Base-by-base conservation (phyloP, 2,329 filamentous ascomycete species). In the Talaromyces sp. region DNA sequence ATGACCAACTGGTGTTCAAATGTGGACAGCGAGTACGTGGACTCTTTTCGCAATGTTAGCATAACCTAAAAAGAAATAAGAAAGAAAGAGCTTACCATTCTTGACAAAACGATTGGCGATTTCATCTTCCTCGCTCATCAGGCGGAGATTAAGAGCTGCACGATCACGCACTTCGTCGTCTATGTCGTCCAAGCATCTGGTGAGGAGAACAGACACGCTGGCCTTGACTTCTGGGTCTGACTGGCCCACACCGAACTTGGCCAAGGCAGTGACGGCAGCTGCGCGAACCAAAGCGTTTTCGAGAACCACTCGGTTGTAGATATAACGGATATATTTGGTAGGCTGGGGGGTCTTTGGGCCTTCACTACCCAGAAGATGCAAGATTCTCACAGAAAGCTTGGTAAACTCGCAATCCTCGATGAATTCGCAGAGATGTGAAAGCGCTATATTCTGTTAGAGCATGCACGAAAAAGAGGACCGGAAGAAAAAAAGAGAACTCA, bases 321-420 rank as follows among this genome's bases (percentile, higher is more conserved):
- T 99, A 78, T 98, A 99, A 62, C 95, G 91, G 69, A 99, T 96
- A 76, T 97, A 99, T 83, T 99, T 98, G 61, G 95, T 98, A 0
- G 95, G 95, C 70, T 97, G 91, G 16, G 91, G 88, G 3, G 94
- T 97, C 81, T 95, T 96, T 65, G 95, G 95, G 0, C 95, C 95
- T 79, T 99, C 95, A 31, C 94, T 84, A 70, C 95, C 95, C 51
- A 99, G 88, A 23, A 99, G 85, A 77, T 99, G 94, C 60, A 99
- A 81, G 69, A 99, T 96, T 63, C 95, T 89, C 55, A 99, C 94
- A 33, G 95, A 94, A 65, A 99, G 84, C 80, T 99, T 99, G 31
- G 95, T 97, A 77, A 98, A 99, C 75, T 99, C 95, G 80, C 95
- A 99, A 75, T 99, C 95, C 78, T 99, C 95, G 67, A 99, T 99